phyloP scores from a whole-genome alignment of 148 eudicot species.

The Chenopodium suecicum region DNA sequence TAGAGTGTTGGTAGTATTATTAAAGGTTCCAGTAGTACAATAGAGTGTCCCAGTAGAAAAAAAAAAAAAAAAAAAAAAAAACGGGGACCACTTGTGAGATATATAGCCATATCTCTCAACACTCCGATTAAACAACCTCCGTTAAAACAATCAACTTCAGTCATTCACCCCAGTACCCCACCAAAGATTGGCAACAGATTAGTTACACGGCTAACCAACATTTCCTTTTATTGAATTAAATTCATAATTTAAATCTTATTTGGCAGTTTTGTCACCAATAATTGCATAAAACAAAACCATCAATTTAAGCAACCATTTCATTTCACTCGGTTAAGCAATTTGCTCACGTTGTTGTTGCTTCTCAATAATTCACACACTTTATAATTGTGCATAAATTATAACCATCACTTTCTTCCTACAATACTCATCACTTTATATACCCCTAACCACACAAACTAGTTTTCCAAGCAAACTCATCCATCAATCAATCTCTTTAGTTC shows the following conservation, averaged over 20 bases:
- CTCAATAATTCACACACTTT: background rate
- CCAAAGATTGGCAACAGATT: background rate
- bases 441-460: background rate
- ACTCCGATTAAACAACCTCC: too few relatives aligned
- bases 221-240: background rate
- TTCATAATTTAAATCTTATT: background rate
- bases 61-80: too few relatives aligned
- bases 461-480: background rate
- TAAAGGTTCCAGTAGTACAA: too few relatives aligned
- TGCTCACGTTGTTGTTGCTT: slow-evolving; percentile 24
- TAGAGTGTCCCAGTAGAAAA: too few relatives aligned
- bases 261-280: slow-evolving; percentile 1
- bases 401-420: background rate
- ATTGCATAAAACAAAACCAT: background rate
- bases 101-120: too few relatives aligned
- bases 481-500: background rate
- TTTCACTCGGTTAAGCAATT: slow-evolving; percentile 2
- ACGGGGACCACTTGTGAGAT: too few relatives aligned
- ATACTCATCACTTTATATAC: background rate
- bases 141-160: background rate
- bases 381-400: slow-evolving; percentile 3
- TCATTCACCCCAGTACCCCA: background rate
- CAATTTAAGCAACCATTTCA: background rate
- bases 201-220: background rate
- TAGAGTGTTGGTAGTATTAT: too few relatives aligned